A percentile compares a stretch with the other conserved stretches of the same genome.
Conservation (phyloP, 352 stramenopile species). For the Aphanomyces invadans region DNA sequence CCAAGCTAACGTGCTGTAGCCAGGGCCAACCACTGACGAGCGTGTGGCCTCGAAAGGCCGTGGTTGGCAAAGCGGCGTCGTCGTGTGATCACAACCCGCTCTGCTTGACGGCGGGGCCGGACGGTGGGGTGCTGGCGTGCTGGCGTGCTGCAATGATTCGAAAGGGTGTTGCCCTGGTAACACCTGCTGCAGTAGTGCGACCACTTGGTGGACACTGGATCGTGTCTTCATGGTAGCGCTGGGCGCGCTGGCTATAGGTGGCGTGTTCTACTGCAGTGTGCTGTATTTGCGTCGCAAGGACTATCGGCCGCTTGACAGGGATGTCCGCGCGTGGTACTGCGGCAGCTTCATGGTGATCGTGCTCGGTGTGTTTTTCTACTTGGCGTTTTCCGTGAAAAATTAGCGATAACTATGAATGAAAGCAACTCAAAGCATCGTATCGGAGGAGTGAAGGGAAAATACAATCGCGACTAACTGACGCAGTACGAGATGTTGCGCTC, state of each 20-base stretch:
- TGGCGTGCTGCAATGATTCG: conserved; percentile 31
- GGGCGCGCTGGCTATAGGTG: conserved; percentile 33
- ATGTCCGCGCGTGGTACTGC: conserved; percentile 62
- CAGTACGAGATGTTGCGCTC: conserved; percentile 83
- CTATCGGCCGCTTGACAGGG: conserved; percentile 49
- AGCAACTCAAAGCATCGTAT: not conserved
- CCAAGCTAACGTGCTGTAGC: conserved; percentile 55
- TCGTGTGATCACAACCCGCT: conserved; percentile 26
- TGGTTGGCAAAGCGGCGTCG: conserved; percentile 1
- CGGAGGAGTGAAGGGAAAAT: not conserved
- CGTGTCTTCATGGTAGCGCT: conserved; percentile 39
- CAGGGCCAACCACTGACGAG: conserved; percentile 30
- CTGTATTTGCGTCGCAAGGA: conserved; percentile 60
- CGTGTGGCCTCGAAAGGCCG: not conserved
- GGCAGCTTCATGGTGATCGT: conserved; percentile 46
- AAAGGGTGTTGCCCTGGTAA: conserved; percentile 28
- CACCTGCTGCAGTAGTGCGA: conserved; percentile 24
- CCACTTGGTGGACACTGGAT: not conserved
- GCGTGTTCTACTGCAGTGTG: conserved; percentile 36
- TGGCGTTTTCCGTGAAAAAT: conserved; percentile 43
- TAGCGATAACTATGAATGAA: not conserved
- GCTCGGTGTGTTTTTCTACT: conserved; percentile 62
- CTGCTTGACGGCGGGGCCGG: conserved; percentile 28
- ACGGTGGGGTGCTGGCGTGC: conserved; percentile 26
- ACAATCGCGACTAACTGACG: conserved; percentile 26